A percentile compares a stretch with the other conserved stretches of the same genome.
Evolutionary conservation across 805 yeast genomes (phyloP).

Genomic region (Ogataea populi-albae): DNA sequence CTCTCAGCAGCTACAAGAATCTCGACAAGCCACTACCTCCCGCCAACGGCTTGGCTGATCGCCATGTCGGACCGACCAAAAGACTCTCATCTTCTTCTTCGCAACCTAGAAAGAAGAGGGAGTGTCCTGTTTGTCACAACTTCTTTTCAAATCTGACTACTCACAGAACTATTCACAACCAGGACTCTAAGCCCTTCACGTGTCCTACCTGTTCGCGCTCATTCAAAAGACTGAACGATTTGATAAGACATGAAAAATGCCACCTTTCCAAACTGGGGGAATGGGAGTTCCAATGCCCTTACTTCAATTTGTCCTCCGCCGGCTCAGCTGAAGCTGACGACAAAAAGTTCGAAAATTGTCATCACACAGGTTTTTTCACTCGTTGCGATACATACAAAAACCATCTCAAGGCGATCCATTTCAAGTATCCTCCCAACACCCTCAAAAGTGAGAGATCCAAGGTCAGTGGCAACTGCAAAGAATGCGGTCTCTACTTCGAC

Average conservation of each 20-base stretch:
- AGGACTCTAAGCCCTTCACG: conserved; percentile 69
- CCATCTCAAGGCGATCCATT: conserved; percentile 86
- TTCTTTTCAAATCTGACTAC: conserved; percentile 79
- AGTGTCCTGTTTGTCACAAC: conserved; percentile 37
- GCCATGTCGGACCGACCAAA: background rate
- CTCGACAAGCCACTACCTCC: conserved; percentile 6
- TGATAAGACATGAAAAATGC: conserved; percentile 79
- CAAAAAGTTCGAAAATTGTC: conserved; percentile 44
- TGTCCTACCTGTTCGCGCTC: conserved; percentile 81
- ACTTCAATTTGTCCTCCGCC: conserved; percentile 39
- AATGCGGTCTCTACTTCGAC: conserved; percentile 63
- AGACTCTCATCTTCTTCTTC: conserved; percentile 4
- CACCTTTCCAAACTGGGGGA: conserved; percentile 77
- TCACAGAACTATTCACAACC: conserved; percentile 77
- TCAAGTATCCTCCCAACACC: conserved; percentile 84
- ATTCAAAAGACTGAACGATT: conserved; percentile 83
- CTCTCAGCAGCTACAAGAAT: conserved; percentile 7
- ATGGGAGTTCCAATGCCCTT: conserved; percentile 78
- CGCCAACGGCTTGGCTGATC: no score
- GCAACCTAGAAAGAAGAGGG: conserved; percentile 33
- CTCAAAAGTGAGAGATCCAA: conserved; percentile 69
- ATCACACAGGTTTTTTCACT: conserved; percentile 78
- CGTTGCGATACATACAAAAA: conserved; percentile 91
- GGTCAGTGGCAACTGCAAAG: conserved; percentile 72
- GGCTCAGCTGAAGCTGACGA: conserved; percentile 21